phyloP scores from a whole-genome alignment of 345 rosid species.

The Gossypium anomalum region DNA sequence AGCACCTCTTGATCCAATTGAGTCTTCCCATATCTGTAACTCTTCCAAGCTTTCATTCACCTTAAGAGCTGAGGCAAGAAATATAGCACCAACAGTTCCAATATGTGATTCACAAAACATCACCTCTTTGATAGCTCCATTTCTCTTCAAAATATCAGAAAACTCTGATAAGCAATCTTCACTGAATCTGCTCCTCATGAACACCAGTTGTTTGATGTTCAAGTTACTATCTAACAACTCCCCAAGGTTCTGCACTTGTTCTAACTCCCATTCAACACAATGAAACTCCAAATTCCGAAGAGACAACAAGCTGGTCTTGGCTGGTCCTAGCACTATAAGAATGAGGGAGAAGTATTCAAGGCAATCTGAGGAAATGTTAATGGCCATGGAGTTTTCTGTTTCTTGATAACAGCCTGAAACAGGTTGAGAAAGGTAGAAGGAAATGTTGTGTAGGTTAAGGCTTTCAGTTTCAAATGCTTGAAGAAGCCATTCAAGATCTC shows the following conservation, averaged over 20 bases:
- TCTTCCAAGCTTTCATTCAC: slow-evolving; percentile 73
- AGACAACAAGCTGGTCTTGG: slow-evolving; percentile 36
- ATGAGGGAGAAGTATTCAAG: slow-evolving; percentile 43
- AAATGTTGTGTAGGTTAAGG: slow-evolving; percentile 51
- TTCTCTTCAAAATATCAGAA: slow-evolving; percentile 52
- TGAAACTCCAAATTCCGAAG: slow-evolving; percentile 64
- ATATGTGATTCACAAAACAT: slow-evolving; percentile 51
- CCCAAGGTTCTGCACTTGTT: slow-evolving; percentile 47
- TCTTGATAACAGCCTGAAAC: slow-evolving; percentile 55
- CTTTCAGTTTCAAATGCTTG: slow-evolving; percentile 47
- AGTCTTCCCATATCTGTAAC: slow-evolving; percentile 93
- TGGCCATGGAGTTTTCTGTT: slow-evolving; percentile 60
- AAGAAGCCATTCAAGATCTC: slow-evolving; percentile 54
- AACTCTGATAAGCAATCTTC: slow-evolving; percentile 53
- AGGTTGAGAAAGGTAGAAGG: slow-evolving; percentile 53
- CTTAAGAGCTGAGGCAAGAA: slow-evolving; percentile 63
- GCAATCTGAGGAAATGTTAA: slow-evolving; percentile 46
- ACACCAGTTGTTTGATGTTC: slow-evolving; percentile 56
- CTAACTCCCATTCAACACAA: slow-evolving; percentile 59
- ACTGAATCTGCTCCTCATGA: slow-evolving; percentile 50
- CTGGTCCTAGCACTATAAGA: slow-evolving; percentile 45
- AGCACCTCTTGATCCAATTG: slow-evolving; percentile 83
- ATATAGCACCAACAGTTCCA: slow-evolving; percentile 54
- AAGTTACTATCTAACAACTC: slow-evolving; percentile 50
- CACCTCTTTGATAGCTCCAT: slow-evolving; percentile 53